phyloP scores from a whole-genome alignment of 495 filamentous ascomycete species.

The Aspergillus hancockii region DNA sequence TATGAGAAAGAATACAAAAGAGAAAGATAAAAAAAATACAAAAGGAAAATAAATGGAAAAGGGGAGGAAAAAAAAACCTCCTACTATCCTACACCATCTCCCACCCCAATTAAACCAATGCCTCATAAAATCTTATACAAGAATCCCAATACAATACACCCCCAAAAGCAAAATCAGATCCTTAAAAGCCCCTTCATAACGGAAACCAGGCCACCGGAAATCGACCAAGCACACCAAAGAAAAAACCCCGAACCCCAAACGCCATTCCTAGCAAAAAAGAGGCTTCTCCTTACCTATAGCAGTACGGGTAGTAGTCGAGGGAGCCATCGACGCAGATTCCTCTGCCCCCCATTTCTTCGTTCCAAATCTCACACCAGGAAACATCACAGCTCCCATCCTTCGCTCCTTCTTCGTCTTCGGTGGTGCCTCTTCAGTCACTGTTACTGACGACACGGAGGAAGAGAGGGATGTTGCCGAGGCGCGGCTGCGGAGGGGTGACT shows the following conservation, averaged over 20 bases:
- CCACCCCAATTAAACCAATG: no score
- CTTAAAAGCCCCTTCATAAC: constrained; percentile 1
- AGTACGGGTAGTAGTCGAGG: no score
- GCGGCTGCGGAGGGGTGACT: background rate
- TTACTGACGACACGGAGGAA: background rate
- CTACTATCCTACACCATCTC: no score
- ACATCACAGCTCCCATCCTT: background rate
- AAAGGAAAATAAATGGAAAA: no score
- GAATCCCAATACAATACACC: background rate
- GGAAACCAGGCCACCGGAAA: constrained; percentile 10
- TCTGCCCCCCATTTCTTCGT: background rate
- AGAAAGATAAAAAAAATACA: no score
- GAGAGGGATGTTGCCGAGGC: constrained; percentile 2
- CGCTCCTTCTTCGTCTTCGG: background rate
- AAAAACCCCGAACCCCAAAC: constrained; percentile 24
- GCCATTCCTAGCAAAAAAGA: constrained; percentile 27
- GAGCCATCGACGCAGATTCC: background rate
- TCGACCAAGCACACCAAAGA: constrained; percentile 20
- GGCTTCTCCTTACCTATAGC: constrained; percentile 8
- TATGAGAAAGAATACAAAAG: no score
- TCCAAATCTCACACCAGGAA: background rate
- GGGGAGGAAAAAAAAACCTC: no score
- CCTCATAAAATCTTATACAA: no score
- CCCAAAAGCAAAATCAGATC: no score
- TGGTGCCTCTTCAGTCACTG: background rate